These are phyloP conservation scores for Mortierella polycephala DNA, from an alignment of 371 early-diverging fungal species.

Conservation along the genomic window DNA sequence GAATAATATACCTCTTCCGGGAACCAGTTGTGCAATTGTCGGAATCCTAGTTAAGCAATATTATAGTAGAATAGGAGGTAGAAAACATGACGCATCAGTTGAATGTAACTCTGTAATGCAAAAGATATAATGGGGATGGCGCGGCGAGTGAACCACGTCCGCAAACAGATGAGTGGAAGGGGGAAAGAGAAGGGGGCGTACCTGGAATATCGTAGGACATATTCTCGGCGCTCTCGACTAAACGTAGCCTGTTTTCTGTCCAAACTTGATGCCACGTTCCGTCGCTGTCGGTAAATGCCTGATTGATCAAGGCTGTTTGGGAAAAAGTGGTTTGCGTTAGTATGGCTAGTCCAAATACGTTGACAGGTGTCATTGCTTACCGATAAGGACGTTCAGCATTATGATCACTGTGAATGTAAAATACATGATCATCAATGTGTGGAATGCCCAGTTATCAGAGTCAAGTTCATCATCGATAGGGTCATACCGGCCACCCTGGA, in stretches of 20 bases:
- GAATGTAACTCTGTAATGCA: too few species aligned
- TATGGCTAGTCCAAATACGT: not conserved
- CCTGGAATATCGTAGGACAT: slow-evolving; percentile 18
- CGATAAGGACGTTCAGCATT: slow-evolving; percentile 27
- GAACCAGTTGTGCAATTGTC: not conserved
- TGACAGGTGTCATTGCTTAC: not conserved
- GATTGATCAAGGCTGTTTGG: slow-evolving; percentile 15
- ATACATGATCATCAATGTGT: slow-evolving; percentile 13
- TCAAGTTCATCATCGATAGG: slow-evolving; percentile 8
- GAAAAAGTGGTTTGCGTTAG: not conserved
- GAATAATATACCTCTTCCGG: slow-evolving; percentile 1
- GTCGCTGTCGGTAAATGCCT: slow-evolving; percentile 8
- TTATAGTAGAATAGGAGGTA: too few species aligned
- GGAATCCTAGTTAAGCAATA: not conserved
- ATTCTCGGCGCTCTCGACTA: slow-evolving; percentile 17
- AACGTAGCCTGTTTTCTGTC: slow-evolving; percentile 6
- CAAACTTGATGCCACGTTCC: slow-evolving; percentile 6
- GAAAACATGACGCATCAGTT: too few species aligned
- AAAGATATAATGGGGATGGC: too few species aligned
- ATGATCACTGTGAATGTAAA: slow-evolving; percentile 24
- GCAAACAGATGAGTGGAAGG: not conserved
- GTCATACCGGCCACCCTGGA: slow-evolving; percentile 1
- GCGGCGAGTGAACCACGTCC: not conserved
- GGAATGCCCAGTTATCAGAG: slow-evolving; percentile 7
- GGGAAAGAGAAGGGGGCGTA: not conserved